phyloP scores from a whole-genome alignment of 768 basidiomycete species.

The Tulasnella calospora region DNA sequence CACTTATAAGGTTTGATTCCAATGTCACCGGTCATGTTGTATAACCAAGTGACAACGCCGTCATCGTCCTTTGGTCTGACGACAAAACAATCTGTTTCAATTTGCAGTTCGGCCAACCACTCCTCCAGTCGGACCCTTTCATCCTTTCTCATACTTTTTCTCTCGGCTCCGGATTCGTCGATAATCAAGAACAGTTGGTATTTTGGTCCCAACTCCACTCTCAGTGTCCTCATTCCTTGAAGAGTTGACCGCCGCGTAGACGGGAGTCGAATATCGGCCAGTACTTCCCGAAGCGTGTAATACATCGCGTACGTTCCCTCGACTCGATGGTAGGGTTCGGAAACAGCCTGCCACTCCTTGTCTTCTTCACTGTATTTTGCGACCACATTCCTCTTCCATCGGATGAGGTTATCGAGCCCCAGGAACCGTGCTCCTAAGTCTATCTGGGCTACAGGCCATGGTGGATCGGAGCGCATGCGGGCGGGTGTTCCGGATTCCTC shows the following conservation, averaged over 20 bases:
- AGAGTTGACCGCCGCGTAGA: slow-evolving; percentile 4
- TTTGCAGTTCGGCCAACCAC: slow-evolving; percentile 25
- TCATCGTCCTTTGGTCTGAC: slow-evolving; percentile 15
- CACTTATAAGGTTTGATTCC: slow-evolving; percentile 22
- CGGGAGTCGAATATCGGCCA: slow-evolving; percentile 1
- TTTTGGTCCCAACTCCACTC: slow-evolving; percentile 20
- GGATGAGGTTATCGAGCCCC: slow-evolving; percentile 21
- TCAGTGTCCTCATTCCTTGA: slow-evolving; percentile 6
- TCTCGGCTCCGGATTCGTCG: slow-evolving; percentile 15
- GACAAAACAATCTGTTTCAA: slow-evolving; percentile 24
- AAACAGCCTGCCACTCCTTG: slow-evolving; percentile 25
- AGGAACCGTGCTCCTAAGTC: not conserved
- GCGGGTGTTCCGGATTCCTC: slow-evolving; percentile 3
- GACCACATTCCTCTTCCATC: slow-evolving; percentile 28
- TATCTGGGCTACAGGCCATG: slow-evolving; percentile 11
- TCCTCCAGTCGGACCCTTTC: slow-evolving; percentile 14
- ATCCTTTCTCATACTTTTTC: not conserved
- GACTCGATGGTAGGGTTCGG: slow-evolving; percentile 21
- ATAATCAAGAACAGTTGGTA: slow-evolving; percentile 28
- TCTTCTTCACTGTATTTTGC: slow-evolving; percentile 27
- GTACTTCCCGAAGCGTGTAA: not conserved
- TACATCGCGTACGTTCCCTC: slow-evolving; percentile 28
- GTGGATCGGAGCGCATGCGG: not conserved
- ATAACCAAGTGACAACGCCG: slow-evolving; percentile 26
- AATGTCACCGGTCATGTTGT: slow-evolving; percentile 20